Evolutionary conservation across 176 grass and related monocot genomes (phyloP).

Genomic region (Urochloa ruziziensis): DNA sequence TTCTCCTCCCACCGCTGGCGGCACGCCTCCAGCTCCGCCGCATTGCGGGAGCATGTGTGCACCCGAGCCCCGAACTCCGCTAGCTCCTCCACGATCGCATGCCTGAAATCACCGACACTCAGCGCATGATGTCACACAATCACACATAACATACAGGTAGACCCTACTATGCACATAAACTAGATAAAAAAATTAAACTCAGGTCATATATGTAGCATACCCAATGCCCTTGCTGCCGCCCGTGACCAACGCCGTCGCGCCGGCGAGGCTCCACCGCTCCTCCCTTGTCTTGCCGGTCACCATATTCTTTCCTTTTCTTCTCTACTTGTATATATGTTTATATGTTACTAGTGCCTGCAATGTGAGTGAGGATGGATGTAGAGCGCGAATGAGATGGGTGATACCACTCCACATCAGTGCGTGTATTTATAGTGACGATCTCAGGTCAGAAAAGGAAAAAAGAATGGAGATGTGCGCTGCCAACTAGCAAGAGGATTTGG

Average conservation of each 20-base stretch:
- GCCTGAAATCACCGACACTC: not conserved
- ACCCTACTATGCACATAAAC: no score
- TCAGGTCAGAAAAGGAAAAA: no score
- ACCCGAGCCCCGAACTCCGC: slow-evolving; percentile 32
- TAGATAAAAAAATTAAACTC: no score
- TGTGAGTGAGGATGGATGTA: not conserved
- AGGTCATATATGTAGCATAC: not conserved
- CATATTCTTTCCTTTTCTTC: not conserved
- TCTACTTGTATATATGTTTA: not conserved
- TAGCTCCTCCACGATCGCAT: slow-evolving; percentile 46
- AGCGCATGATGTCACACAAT: no score
- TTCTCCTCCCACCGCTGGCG: slow-evolving; percentile 13
- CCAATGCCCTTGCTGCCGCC: slow-evolving; percentile 53
- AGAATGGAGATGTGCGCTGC: no score
- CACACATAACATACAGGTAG: no score
- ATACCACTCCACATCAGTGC: not conserved
- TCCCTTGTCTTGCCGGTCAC: not conserved
- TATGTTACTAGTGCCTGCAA: not conserved
- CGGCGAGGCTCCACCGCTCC: slow-evolving; percentile 27
- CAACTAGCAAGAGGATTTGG: no score
- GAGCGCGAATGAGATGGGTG: not conserved
- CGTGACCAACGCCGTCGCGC: slow-evolving; percentile 40
- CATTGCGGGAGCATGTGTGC: slow-evolving; percentile 52
- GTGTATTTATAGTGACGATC: slow-evolving; percentile 2
- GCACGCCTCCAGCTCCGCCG: slow-evolving; percentile 26